A percentile compares a stretch with the other conserved stretches of the same genome.
Conservation (phyloP, 768 basidiomycete species). For the Galerina sulciceps region DNA sequence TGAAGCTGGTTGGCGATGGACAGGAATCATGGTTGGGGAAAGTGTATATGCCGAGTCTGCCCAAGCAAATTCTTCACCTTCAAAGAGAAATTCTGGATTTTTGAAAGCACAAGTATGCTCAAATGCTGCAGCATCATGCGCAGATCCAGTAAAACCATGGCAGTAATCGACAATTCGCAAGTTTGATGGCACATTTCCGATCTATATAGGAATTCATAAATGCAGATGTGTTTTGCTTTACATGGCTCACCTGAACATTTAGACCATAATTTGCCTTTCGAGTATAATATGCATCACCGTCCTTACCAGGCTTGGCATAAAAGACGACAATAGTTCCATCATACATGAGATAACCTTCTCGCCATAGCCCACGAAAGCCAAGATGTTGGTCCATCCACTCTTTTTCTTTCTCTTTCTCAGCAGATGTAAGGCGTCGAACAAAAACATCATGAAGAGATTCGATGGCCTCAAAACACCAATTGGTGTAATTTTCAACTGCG, state of each 20-base stretch:
- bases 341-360: conserved; percentile 40
- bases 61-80: conserved; percentile 31
- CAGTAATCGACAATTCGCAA: conserved; percentile 34
- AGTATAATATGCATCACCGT: conserved; percentile 39
- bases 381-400: conserved; percentile 36
- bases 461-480: conserved; percentile 33
- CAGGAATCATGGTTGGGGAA: conserved; percentile 10
- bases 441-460: conserved; percentile 32
- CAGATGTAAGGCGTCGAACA: conserved; percentile 28
- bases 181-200: conserved; percentile 36
- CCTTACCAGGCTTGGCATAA: conserved; percentile 26
- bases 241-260: conserved; percentile 33
- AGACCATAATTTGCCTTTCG: conserved; percentile 39
- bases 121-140: conserved; percentile 39
- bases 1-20: conserved; percentile 35
- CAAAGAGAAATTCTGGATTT: conserved; percentile 26
- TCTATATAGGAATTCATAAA: conserved; percentile 19
- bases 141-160: conserved; percentile 36
- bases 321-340: conserved; percentile 38
- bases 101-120: conserved; percentile 29
- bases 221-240: too few relatives aligned
- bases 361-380: conserved; percentile 33
- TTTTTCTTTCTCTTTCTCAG: conserved; percentile 39
- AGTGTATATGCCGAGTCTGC: conserved; percentile 23
- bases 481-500: conserved; percentile 31